These are phyloP conservation scores for Diaporthe velutina DNA, from an alignment of 2,329 filamentous ascomycete species.

Conservation along the genomic window DNA sequence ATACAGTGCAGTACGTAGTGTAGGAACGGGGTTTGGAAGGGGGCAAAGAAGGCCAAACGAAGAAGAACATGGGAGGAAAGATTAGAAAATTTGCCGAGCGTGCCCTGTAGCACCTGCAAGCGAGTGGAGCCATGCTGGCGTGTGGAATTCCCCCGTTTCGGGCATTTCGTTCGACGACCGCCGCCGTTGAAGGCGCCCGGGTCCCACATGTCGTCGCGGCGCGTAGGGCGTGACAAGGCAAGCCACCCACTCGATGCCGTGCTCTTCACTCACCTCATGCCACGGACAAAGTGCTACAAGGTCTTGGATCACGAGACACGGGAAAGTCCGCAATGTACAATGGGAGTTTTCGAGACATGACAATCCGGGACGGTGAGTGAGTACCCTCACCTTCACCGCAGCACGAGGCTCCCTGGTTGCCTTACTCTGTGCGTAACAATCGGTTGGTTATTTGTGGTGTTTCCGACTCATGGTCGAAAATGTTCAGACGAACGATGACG, in stretches of 20 bases:
- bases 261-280: slow-evolving; percentile 7
- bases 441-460: slow-evolving; percentile 13
- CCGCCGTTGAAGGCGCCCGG: slow-evolving; percentile 9
- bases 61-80: neutral
- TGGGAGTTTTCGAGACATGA: neutral
- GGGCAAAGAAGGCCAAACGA: neutral
- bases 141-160: slow-evolving; percentile 12
- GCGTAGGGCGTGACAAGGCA: slow-evolving; percentile 17
- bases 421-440: neutral
- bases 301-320: neutral
- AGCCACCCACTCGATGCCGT: neutral
- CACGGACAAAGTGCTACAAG: neutral
- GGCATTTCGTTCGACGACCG: slow-evolving; percentile 23
- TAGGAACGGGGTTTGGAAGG: neutral
- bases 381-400: slow-evolving; percentile 9
- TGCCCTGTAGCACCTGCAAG: slow-evolving; percentile 27
- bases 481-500: slow-evolving; percentile 24
- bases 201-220: slow-evolving; percentile 18
- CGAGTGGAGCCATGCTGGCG: neutral
- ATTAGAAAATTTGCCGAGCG: slow-evolving; percentile 29
- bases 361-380: neutral
- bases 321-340: neutral
- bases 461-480: neutral
- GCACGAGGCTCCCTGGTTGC: neutral
- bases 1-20: neutral